phyloP scores from a whole-genome alignment of 2,329 filamentous ascomycete genomes.

The Fusarium graminum region DNA sequence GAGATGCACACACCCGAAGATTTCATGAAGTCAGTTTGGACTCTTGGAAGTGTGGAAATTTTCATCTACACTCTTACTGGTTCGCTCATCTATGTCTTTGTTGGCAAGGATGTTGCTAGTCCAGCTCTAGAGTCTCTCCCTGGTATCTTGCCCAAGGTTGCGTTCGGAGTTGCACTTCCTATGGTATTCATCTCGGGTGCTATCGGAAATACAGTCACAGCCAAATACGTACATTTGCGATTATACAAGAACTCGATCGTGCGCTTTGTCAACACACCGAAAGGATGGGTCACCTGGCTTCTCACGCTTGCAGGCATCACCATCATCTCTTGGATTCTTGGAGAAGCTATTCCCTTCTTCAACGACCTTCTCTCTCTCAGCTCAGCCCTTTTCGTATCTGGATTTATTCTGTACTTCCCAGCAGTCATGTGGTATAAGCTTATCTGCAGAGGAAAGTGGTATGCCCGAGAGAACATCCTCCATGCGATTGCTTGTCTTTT shows the following conservation, averaged over 20 bases:
- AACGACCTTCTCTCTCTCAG: constrained; percentile 69
- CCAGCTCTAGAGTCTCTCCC: constrained; percentile 74
- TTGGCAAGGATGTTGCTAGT: constrained; percentile 69
- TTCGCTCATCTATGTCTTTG: constrained; percentile 74
- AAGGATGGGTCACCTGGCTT: constrained; percentile 65
- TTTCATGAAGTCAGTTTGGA: constrained; percentile 63
- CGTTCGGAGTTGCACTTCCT: constrained; percentile 66
- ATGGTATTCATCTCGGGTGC: constrained; percentile 78
- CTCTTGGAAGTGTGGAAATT: constrained; percentile 71
- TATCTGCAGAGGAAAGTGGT: constrained; percentile 47
- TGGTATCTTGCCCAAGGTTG: constrained; percentile 58
- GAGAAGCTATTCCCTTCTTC: constrained; percentile 79
- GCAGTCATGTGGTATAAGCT: constrained; percentile 58
- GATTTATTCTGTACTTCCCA: constrained; percentile 55
- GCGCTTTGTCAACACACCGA: constrained; percentile 41
- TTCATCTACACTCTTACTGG: constrained; percentile 73
- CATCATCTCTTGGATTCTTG: constrained; percentile 58
- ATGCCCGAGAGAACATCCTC: constrained; percentile 34
- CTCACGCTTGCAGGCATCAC: constrained; percentile 68
- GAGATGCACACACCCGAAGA: constrained; percentile 60
- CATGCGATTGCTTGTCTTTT: constrained; percentile 18
- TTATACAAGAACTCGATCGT: constrained; percentile 41
- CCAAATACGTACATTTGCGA: constrained; percentile 54
- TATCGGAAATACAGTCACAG: constrained; percentile 64
- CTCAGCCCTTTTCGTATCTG: constrained; percentile 62